Evolutionary conservation across 2,329 filamentous ascomycete genomes (phyloP).

Genomic region (Fusarium vanettenii): DNA sequence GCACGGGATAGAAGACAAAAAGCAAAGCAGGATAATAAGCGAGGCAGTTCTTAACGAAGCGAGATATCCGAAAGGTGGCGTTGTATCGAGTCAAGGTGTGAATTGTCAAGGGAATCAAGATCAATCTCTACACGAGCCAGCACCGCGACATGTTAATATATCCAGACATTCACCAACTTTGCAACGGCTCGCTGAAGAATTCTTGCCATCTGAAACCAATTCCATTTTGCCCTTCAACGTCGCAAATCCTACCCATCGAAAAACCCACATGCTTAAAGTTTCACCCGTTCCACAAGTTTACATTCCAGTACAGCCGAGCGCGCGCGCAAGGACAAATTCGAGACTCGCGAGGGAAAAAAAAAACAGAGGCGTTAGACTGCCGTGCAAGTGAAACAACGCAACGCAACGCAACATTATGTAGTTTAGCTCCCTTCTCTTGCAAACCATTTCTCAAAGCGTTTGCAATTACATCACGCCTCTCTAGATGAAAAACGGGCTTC

Average conservation of each 20-base stretch:
- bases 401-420: background rate
- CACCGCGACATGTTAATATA: background rate
- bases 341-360: background rate
- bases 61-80: background rate
- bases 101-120: background rate
- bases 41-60: background rate
- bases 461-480: constrained; percentile 18
- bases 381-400: constrained; percentile 22
- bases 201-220: constrained; percentile 23
- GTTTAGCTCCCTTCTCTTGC: background rate
- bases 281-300: background rate
- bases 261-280: constrained; percentile 19
- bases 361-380: background rate
- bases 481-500: background rate
- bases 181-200: background rate
- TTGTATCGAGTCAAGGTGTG: background rate
- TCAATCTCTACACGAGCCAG: background rate
- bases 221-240: constrained; percentile 13
- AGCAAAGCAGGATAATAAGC: background rate
- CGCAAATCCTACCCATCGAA: constrained; percentile 1
- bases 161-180: no score
- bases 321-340: background rate
- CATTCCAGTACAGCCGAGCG: constrained; percentile 20
- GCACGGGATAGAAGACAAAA: background rate
- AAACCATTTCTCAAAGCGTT: background rate